Conservation (phyloP, 495 filamentous ascomycete genomes). For the Lasiosphaeria miniovina region DNA sequence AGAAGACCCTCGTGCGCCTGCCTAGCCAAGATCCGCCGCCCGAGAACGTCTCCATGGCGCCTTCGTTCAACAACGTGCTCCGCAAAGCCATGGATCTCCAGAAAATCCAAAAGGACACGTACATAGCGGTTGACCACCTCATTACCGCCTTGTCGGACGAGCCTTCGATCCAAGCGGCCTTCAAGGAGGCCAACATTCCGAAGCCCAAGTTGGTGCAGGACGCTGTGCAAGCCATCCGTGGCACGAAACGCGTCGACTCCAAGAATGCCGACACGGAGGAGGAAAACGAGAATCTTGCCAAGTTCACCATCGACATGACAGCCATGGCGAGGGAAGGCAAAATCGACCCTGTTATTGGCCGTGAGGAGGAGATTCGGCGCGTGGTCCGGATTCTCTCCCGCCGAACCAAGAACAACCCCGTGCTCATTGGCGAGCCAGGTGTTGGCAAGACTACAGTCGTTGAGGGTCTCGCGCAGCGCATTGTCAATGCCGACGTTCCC, state of each 20-base stretch:
- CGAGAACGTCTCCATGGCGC: slow-evolving; percentile 76
- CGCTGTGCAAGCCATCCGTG: slow-evolving; percentile 84
- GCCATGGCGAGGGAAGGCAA: slow-evolving; percentile 90
- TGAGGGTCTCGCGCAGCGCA: slow-evolving; percentile 91
- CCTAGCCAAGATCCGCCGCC: slow-evolving; percentile 94
- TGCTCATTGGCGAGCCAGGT: slow-evolving; percentile 90
- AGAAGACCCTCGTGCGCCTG: slow-evolving; percentile 84
- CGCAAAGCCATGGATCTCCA: slow-evolving; percentile 83
- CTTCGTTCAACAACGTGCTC: slow-evolving; percentile 75
- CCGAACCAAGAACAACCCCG: slow-evolving; percentile 97
- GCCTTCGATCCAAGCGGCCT: slow-evolving; percentile 60
- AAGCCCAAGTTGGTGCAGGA: slow-evolving; percentile 86
- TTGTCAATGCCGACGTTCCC: slow-evolving; percentile 93
- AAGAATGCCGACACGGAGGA: slow-evolving; percentile 88
- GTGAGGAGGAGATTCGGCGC: slow-evolving; percentile 93
- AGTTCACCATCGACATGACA: slow-evolving; percentile 98
- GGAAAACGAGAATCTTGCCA: slow-evolving; percentile 91
- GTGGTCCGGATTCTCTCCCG: slow-evolving; percentile 91
- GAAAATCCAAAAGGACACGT: slow-evolving; percentile 94
- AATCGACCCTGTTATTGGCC: slow-evolving; percentile 95
- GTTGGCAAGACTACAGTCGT: slow-evolving; percentile 98
- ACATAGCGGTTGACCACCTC: slow-evolving; percentile 88
- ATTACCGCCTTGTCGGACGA: slow-evolving; percentile 83
- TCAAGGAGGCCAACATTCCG: slow-evolving; percentile 86
- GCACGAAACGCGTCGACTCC: slow-evolving; percentile 86